Evolutionary conservation across 2,329 filamentous ascomycete species (phyloP).

Genomic region (Didymella arachidicola): DNA sequence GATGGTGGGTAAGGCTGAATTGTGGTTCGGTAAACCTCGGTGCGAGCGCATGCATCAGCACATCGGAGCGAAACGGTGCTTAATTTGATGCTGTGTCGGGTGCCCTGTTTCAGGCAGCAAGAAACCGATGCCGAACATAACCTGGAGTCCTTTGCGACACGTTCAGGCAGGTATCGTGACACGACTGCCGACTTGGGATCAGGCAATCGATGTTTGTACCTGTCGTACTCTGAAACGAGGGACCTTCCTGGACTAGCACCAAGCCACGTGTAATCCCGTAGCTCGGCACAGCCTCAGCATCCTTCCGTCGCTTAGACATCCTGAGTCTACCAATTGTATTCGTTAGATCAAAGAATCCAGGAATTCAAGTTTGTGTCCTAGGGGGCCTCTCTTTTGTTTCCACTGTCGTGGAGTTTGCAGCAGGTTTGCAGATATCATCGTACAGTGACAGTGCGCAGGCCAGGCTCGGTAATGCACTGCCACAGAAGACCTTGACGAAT

Average conservation of each 20-base stretch:
- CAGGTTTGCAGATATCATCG: not conserved
- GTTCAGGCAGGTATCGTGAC: not conserved
- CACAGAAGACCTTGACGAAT: not conserved
- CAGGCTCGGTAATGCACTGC: not conserved
- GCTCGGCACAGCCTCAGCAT: slow-evolving; percentile 17
- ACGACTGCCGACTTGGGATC: not conserved
- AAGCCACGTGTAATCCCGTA: slow-evolving; percentile 12
- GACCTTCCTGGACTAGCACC: slow-evolving; percentile 3
- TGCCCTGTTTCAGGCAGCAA: slow-evolving; percentile 13
- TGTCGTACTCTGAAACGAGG: slow-evolving; percentile 16
- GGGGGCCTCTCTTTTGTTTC: not conserved
- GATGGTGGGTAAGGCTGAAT: slow-evolving; percentile 46
- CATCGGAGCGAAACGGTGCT: slow-evolving; percentile 12
- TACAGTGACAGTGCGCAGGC: not conserved
- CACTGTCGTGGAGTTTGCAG: not conserved
- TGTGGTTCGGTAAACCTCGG: slow-evolving; percentile 30
- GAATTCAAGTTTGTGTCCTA: not conserved
- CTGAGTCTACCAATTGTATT: not conserved
- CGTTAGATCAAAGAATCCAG: not conserved
- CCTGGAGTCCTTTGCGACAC: slow-evolving; percentile 1
- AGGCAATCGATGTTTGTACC: not conserved
- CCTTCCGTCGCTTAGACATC: slow-evolving; percentile 4
- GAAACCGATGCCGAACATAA: not conserved
- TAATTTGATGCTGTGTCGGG: slow-evolving; percentile 2
- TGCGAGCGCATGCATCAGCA: slow-evolving; percentile 11